Percentiles rank a stretch among this genome's conserved stretches.
Evolutionary conservation across 257 asterid genomes (phyloP).

Genomic region (Apocynum venetum): DNA sequence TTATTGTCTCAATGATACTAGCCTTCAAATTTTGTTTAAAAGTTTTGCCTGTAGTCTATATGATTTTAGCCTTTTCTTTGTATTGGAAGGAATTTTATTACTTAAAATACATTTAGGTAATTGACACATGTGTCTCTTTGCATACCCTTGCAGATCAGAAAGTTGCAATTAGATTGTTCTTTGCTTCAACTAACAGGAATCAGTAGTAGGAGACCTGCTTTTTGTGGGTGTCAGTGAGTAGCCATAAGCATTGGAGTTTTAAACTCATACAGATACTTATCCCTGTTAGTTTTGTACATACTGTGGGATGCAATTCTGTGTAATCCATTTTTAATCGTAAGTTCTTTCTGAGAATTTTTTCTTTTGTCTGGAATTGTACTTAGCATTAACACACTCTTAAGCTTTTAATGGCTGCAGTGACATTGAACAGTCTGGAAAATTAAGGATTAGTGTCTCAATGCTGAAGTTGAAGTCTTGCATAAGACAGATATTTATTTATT

Average conservation of each 20-base stretch:
- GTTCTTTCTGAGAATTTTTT: background rate
- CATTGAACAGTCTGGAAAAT: background rate
- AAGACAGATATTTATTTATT: background rate
- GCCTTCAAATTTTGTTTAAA: background rate
- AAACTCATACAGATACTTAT: background rate
- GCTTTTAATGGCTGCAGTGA: background rate
- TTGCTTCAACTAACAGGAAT: background rate
- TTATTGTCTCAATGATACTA: background rate
- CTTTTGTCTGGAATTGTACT: background rate
- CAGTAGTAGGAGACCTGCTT: background rate
- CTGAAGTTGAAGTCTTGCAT: conserved; percentile 1
- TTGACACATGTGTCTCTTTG: background rate
- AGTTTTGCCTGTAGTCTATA: background rate
- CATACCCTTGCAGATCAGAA: background rate
- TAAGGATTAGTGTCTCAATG: background rate
- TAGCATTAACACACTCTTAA: background rate
- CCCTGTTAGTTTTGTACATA: background rate
- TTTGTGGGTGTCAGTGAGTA: background rate
- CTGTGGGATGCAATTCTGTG: background rate
- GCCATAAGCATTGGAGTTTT: background rate
- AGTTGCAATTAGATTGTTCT: background rate
- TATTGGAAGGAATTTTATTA: background rate
- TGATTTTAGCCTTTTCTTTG: background rate
- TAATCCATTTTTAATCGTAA: background rate
- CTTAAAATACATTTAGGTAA: background rate